Evolutionary conservation across 768 basidiomycete species (phyloP).

Genomic region (Fomitopsis serialis): DNA sequence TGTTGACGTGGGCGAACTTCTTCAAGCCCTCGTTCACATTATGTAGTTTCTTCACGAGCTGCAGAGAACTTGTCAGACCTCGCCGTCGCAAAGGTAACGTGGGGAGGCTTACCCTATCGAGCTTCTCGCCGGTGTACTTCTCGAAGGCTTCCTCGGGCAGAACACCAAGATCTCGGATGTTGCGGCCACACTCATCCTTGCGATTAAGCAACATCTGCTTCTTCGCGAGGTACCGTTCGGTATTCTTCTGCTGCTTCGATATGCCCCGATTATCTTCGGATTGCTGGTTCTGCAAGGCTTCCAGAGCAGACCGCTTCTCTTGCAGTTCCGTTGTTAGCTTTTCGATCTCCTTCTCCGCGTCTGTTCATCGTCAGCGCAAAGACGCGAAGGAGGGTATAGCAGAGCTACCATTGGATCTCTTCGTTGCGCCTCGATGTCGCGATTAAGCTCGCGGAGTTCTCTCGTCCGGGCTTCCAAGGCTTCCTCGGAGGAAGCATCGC

Average conservation of each 20-base stretch:
- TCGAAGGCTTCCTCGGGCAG: conserved; percentile 96
- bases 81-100: conserved; percentile 3
- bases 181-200: conserved; percentile 92
- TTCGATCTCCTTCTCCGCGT: conserved; percentile 70
- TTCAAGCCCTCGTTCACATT: conserved; percentile 88
- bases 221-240: conserved; percentile 92
- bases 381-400: not conserved
- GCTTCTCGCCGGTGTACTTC: conserved; percentile 84
- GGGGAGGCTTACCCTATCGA: conserved; percentile 64
- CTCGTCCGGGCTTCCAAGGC: conserved; percentile 63
- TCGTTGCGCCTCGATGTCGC: conserved; percentile 59
- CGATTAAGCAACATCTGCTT: conserved; percentile 77
- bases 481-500: conserved; percentile 51
- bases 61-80: conserved; percentile 1
- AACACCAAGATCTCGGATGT: conserved; percentile 93
- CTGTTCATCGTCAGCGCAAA: conserved; percentile 28
- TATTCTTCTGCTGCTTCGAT: conserved; percentile 90
- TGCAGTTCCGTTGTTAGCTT: conserved; percentile 57
- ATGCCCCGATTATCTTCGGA: conserved; percentile 82
- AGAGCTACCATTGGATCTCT: conserved; percentile 52
- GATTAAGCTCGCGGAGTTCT: conserved; percentile 64
- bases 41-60: conserved; percentile 95
- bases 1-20: conserved; percentile 98
- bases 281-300: conserved; percentile 77
- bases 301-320: conserved; percentile 57